Percentiles rank a stretch among this genome's conserved stretches.
Conservation (phyloP, 2,329 filamentous ascomycete species). For the Diaporthe citrichinensis region DNA sequence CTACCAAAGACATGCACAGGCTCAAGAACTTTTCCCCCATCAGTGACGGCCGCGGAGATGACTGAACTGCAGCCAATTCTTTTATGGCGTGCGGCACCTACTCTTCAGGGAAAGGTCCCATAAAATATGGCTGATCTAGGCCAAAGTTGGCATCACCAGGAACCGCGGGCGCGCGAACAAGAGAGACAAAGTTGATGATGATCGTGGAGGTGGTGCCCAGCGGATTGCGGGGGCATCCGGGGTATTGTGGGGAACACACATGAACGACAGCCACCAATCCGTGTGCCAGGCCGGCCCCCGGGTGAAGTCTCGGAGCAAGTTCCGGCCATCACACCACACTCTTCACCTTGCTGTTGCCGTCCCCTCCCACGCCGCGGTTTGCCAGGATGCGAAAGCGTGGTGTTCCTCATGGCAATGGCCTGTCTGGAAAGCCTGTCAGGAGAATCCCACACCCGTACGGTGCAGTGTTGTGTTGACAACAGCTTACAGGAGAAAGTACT, state of each 20-base stretch:
- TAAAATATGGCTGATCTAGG: neutral
- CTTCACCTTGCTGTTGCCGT: neutral
- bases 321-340: neutral
- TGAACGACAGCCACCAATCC: neutral
- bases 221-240: slow-evolving; percentile 15
- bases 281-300: neutral
- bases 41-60: neutral
- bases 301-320: neutral
- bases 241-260: slow-evolving; percentile 5
- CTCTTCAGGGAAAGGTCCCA: neutral
- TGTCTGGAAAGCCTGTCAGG: neutral
- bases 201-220: neutral
- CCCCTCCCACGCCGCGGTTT: neutral
- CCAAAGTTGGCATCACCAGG: neutral
- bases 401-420: neutral
- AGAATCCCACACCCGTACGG: neutral
- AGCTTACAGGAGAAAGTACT: neutral
- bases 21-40: neutral
- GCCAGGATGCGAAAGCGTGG: neutral
- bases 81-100: neutral
- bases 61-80: neutral
- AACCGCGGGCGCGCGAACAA: neutral
- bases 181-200: neutral
- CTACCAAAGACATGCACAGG: neutral
- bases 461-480: neutral